Evolutionary conservation across 768 basidiomycete species (phyloP).

Genomic region (Gyrodon lividus): DNA sequence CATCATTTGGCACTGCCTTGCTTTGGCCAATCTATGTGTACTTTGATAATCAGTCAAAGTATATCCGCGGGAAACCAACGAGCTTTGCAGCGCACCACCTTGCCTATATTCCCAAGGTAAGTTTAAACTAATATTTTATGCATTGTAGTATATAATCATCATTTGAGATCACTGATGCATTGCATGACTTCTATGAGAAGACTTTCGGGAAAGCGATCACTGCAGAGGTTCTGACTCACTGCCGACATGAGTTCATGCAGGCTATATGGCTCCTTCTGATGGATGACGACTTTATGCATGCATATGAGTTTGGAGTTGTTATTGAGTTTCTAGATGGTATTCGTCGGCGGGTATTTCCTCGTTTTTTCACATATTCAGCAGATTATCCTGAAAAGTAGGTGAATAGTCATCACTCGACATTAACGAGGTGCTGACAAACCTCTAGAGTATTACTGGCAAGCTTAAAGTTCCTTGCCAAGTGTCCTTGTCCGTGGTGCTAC

Average conservation of each 20-base stretch:
- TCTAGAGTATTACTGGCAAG: slow-evolving; percentile 18
- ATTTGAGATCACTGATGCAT: slow-evolving; percentile 13
- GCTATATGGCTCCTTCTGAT: slow-evolving; percentile 22
- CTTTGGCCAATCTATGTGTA: slow-evolving; percentile 19
- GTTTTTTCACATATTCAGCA: slow-evolving; percentile 26
- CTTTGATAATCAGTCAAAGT: slow-evolving; percentile 3
- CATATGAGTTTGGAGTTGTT: slow-evolving; percentile 20
- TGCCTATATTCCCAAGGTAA: slow-evolving; percentile 19
- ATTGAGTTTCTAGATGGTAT: slow-evolving; percentile 23
- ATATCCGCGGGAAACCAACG: not conserved
- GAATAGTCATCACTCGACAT: too few relatives aligned
- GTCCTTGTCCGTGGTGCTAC: slow-evolving; percentile 22
- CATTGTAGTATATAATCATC: not conserved
- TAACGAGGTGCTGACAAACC: slow-evolving; percentile 4
- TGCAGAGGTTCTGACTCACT: slow-evolving; percentile 8
- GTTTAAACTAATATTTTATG: not conserved
- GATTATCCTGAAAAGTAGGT: slow-evolving; percentile 35
- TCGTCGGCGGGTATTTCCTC: slow-evolving; percentile 8
- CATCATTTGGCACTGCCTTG: slow-evolving; percentile 14
- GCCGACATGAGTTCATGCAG: slow-evolving; percentile 25
- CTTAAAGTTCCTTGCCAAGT: slow-evolving; percentile 17
- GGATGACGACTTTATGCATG: slow-evolving; percentile 21
- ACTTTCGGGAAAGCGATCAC: not conserved
- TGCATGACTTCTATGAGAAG: slow-evolving; percentile 10
- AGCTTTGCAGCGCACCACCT: slow-evolving; percentile 18